Percentiles rank a stretch among this genome's conserved stretches.
These are phyloP conservation scores for Colletotrichum coccodes DNA, from an alignment of 2,329 filamentous ascomycete genomes.

Conservation along the genomic window DNA sequence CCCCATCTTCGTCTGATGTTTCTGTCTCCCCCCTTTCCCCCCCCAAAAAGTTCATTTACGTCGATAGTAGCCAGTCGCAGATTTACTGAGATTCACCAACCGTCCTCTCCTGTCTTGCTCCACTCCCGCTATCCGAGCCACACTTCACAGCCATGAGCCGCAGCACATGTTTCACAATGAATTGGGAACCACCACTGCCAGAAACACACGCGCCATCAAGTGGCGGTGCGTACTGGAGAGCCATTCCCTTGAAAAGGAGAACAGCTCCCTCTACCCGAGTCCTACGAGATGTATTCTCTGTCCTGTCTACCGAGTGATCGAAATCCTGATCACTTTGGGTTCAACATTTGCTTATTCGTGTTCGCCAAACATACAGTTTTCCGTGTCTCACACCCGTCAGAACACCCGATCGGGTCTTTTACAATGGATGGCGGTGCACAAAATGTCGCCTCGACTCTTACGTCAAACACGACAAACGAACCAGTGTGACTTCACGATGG, in stretches of 20 bases:
- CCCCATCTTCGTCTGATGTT: conserved; percentile 8
- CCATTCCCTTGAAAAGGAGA: background rate
- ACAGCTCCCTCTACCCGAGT: background rate
- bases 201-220: conserved; percentile 14
- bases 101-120: background rate
- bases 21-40: background rate
- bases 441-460: background rate
- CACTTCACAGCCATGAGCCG: conserved; percentile 9
- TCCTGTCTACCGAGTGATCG: background rate
- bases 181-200: background rate
- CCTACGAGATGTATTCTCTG: background rate
- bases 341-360: background rate
- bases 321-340: background rate
- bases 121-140: background rate
- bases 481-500: background rate
- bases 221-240: background rate
- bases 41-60: background rate
- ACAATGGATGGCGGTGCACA: background rate
- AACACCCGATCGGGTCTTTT: background rate
- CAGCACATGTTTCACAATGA: conserved; percentile 15
- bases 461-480: background rate
- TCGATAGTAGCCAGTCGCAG: background rate
- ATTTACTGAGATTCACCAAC: background rate
- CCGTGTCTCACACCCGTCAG: no score
- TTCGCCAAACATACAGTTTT: background rate